Conservation (phyloP, 768 basidiomycete species). For the Exidia glandulosa region DNA sequence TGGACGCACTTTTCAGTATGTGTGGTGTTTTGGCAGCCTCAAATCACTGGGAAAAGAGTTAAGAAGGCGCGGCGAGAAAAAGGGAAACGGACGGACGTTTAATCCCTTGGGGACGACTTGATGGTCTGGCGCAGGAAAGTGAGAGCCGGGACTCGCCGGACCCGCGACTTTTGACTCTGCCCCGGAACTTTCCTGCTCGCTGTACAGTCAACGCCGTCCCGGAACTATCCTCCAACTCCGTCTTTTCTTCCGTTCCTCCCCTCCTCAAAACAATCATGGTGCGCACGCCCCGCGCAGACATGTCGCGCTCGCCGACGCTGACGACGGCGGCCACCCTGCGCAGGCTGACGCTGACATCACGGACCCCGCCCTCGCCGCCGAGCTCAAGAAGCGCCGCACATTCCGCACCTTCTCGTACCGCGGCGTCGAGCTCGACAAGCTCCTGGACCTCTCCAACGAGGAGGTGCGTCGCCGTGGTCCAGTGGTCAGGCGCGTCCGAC, state of each 20-base stretch:
- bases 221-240: background rate
- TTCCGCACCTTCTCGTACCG: conserved; percentile 99
- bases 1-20: conserved; percentile 13
- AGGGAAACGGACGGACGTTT: conserved; percentile 39
- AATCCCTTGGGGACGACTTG: conserved; percentile 93
- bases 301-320: too few relatives aligned
- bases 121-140: conserved; percentile 33
- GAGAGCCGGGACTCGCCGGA: background rate
- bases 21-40: conserved; percentile 64
- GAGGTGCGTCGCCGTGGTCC: conserved; percentile 63
- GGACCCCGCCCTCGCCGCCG: conserved; percentile 88
- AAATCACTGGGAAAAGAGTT: conserved; percentile 66
- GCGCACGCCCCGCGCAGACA: conserved; percentile 5
- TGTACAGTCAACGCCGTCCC: background rate
- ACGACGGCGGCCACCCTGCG: background rate
- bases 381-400: conserved; percentile 96
- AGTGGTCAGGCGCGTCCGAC: too few relatives aligned
- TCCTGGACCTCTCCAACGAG: conserved; percentile 91
- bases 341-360: conserved; percentile 78
- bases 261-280: conserved; percentile 25
- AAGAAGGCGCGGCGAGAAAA: too few relatives aligned
- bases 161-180: conserved; percentile 36
- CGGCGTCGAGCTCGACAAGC: conserved; percentile 95
- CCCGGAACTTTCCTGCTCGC: background rate
- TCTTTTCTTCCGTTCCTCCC: conserved; percentile 3